phyloP scores from a whole-genome alignment of 768 basidiomycete species.

The Lentinula sp. region DNA sequence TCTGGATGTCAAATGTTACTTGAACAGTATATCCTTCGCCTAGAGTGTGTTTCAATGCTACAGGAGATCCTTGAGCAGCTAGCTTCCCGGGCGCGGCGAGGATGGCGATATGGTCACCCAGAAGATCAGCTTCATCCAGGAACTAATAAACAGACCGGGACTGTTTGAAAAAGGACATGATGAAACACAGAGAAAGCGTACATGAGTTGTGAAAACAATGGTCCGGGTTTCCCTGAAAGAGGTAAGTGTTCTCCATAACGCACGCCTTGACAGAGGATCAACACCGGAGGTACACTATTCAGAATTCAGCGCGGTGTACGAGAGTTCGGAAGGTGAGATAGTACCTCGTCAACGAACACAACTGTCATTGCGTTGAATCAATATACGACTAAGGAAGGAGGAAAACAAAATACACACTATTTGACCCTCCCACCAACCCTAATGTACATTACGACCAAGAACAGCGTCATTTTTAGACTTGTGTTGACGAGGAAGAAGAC shows the following conservation, averaged over 20 bases:
- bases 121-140: slow-evolving; percentile 73
- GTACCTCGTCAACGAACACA: slow-evolving; percentile 50
- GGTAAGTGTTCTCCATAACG: slow-evolving; percentile 71
- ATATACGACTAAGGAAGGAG: background rate
- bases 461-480: background rate
- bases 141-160: slow-evolving; percentile 33
- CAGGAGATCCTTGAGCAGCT: slow-evolving; percentile 68
- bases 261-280: slow-evolving; percentile 72
- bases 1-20: slow-evolving; percentile 33
- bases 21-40: slow-evolving; percentile 69
- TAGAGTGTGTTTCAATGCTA: slow-evolving; percentile 62
- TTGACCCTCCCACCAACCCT: slow-evolving; percentile 70
- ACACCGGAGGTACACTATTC: slow-evolving; percentile 67
- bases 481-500: background rate
- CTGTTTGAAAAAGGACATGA: background rate
- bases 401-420: slow-evolving; percentile 35
- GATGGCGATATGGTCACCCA: slow-evolving; percentile 73
- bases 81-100: slow-evolving; percentile 71
- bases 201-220: slow-evolving; percentile 77
- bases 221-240: slow-evolving; percentile 60
- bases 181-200: slow-evolving; percentile 21
- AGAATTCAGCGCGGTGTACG: background rate
- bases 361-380: slow-evolving; percentile 20
- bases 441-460: background rate
- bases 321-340: background rate